Conservation (phyloP, 2,329 filamentous ascomycete genomes). For the Myriosclerotinia scirpicola region DNA sequence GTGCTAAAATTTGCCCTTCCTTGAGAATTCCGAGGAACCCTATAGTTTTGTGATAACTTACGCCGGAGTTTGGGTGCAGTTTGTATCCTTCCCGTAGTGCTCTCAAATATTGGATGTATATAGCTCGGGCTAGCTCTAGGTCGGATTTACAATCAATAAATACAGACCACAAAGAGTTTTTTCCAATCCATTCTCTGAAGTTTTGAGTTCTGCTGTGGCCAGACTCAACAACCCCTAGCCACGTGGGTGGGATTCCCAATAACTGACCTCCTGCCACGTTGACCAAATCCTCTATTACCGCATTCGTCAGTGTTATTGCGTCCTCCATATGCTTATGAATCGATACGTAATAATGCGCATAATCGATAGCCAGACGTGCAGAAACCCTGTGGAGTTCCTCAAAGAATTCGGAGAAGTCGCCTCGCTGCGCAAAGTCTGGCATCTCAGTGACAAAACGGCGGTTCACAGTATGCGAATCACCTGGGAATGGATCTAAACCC, state of each 20-base stretch:
- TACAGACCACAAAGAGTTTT: not conserved
- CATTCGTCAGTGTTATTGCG: not conserved
- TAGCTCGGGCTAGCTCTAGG: not conserved
- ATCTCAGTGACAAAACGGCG: not conserved
- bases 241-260: no score
- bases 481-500: not conserved
- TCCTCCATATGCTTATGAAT: not conserved
- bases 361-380: not conserved
- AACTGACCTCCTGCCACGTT: no score
- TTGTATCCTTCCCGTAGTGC: not conserved
- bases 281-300: not conserved
- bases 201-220: not conserved
- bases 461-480: not conserved
- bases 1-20: not conserved
- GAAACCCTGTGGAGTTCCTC: not conserved
- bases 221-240: not conserved
- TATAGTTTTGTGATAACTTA: no score
- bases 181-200: not conserved
- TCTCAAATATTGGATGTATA: not conserved
- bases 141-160: fast-evolving
- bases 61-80: no score
- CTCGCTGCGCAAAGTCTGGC: not conserved
- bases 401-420: not conserved
- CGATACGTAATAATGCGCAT: not conserved
- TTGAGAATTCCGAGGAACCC: not conserved